Conservation (phyloP, 495 filamentous ascomycete species). For the Penicillium pulvis region DNA sequence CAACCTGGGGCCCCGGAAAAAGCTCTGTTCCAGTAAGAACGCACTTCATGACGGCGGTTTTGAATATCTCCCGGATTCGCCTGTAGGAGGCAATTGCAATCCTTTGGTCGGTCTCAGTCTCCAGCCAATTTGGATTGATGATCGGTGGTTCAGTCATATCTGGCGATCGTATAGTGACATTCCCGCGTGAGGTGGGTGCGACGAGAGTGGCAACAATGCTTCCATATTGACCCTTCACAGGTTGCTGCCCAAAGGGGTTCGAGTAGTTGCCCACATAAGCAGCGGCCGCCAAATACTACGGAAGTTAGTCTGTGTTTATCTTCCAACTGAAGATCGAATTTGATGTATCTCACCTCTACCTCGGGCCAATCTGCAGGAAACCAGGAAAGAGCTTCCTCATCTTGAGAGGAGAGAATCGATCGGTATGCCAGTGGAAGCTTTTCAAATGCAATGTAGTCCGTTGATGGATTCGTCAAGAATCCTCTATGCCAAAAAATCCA, state of each 20-base stretch:
- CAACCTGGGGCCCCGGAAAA: slow-evolving; percentile 49
- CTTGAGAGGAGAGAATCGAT: slow-evolving; percentile 19
- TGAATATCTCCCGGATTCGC: slow-evolving; percentile 46
- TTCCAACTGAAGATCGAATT: neutral
- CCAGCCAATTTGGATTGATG: slow-evolving; percentile 60
- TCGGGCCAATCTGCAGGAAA: slow-evolving; percentile 62
- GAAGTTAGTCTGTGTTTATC: slow-evolving; percentile 1
- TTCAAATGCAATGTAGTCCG: slow-evolving; percentile 52
- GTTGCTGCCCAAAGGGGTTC: slow-evolving; percentile 36
- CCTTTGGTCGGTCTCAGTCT: slow-evolving; percentile 52
- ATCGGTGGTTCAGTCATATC: slow-evolving; percentile 47
- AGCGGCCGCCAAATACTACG: slow-evolving; percentile 36
- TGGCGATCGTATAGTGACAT: slow-evolving; percentile 50
- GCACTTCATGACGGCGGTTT: slow-evolving; percentile 34
- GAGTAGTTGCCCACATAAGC: slow-evolving; percentile 47
- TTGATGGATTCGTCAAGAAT: slow-evolving; percentile 43
- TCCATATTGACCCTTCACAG: slow-evolving; percentile 50
- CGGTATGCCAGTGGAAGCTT: slow-evolving; percentile 36
- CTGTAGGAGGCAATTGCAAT: slow-evolving; percentile 54
- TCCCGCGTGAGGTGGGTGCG: slow-evolving; percentile 53
- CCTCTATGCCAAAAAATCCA: slow-evolving; percentile 29
- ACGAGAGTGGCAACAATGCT: slow-evolving; percentile 43
- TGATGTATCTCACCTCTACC: slow-evolving; percentile 39
- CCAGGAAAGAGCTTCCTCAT: slow-evolving; percentile 32
- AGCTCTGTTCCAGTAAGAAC: slow-evolving; percentile 50